Conservation (phyloP, 202 grass and related monocot species). For the Schoenoplectus triqueter region DNA sequence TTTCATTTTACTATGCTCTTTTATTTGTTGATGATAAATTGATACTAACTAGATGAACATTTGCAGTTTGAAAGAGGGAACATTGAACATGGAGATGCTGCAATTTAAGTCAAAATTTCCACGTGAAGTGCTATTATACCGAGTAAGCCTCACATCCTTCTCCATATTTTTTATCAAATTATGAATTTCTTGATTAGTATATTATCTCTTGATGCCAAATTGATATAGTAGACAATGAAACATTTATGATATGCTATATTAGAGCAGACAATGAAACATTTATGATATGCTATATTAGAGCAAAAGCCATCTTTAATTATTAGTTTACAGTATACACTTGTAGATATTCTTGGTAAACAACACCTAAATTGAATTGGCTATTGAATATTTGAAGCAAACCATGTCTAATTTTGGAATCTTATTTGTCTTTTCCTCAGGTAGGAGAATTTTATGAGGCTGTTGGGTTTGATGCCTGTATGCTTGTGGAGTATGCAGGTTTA, state of each 20-base stretch:
- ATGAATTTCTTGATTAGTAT: constrained; percentile 9
- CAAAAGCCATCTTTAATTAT: neutral
- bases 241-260: neutral
- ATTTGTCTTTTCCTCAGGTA: constrained; percentile 56
- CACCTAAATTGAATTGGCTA: neutral
- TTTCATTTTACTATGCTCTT: constrained; percentile 31
- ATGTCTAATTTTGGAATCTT: neutral
- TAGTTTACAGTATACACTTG: neutral
- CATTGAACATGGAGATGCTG: constrained; percentile 87
- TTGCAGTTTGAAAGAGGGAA: constrained; percentile 97
- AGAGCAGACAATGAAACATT: neutral
- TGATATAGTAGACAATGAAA: neutral
- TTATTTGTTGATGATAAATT: constrained; percentile 35
- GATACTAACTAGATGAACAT: constrained; percentile 18
- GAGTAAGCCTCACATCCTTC: constrained; percentile 56
- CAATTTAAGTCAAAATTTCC: constrained; percentile 89
- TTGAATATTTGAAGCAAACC: neutral
- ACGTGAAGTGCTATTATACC: constrained; percentile 86
- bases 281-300: neutral
- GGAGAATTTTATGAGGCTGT: constrained; percentile 96
- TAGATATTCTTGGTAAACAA: neutral
- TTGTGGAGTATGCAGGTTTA: constrained; percentile 93
- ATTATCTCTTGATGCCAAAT: constrained; percentile 11
- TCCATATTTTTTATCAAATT: constrained; percentile 27
- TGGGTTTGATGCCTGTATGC: constrained; percentile 98